Evolutionary conservation across 164 flowering plant genomes (phyloP).

Genomic region (Tetrastigma voinierianum): DNA sequence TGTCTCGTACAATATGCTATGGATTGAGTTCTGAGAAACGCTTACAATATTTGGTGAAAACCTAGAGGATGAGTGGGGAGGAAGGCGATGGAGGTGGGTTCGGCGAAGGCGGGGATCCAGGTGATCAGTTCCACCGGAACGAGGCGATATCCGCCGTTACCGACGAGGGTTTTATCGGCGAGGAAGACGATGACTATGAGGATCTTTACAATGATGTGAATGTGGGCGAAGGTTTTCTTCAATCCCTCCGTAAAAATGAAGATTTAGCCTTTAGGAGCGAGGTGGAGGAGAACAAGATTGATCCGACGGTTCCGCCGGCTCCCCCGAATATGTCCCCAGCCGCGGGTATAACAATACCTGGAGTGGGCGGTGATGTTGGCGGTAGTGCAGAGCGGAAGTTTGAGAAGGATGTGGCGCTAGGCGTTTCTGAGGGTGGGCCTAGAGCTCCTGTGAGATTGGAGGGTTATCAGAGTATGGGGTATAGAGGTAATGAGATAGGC

Average conservation of each 20-base stretch:
- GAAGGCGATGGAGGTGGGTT: slow-evolving; percentile 40
- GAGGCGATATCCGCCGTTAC: slow-evolving; percentile 83
- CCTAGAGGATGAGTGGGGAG: slow-evolving; percentile 29
- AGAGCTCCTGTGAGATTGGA: slow-evolving; percentile 26
- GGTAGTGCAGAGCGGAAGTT: slow-evolving; percentile 13
- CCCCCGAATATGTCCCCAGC: slow-evolving; percentile 6
- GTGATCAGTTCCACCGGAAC: slow-evolving; percentile 62
- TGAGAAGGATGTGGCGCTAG: background rate
- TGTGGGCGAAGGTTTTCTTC: slow-evolving; percentile 77
- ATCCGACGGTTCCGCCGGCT: slow-evolving; percentile 10
- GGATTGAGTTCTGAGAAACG: background rate
- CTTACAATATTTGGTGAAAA: background rate
- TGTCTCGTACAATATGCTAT: background rate
- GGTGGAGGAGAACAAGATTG: slow-evolving; percentile 17
- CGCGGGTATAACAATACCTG: slow-evolving; percentile 25
- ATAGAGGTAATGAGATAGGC: slow-evolving; percentile 36
- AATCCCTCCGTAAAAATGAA: slow-evolving; percentile 52
- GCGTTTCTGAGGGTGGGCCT: slow-evolving; percentile 16
- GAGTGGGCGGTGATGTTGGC: slow-evolving; percentile 21
- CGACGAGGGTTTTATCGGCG: slow-evolving; percentile 69
- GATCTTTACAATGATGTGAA: slow-evolving; percentile 92
- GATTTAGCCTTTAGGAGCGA: slow-evolving; percentile 36
- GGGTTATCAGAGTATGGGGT: slow-evolving; percentile 37
- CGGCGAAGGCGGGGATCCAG: slow-evolving; percentile 39
- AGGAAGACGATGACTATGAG: slow-evolving; percentile 79